Evolutionary conservation across 805 yeast species (phyloP).

Genomic region (Vanderwaltozyma polyspora): DNA sequence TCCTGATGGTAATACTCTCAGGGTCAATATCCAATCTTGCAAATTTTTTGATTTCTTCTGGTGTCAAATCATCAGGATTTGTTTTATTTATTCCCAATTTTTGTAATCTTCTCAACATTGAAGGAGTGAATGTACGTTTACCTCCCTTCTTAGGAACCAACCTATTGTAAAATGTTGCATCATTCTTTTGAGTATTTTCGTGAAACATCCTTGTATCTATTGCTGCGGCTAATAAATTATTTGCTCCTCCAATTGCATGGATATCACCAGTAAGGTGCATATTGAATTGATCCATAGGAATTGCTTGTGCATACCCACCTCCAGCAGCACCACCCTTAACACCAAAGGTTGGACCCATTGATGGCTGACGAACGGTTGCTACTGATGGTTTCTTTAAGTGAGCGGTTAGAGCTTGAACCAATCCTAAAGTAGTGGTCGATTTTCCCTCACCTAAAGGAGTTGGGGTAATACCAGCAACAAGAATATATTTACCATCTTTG

Average conservation of each 20-base stretch:
- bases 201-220: conserved; percentile 96
- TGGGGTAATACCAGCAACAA: conserved; percentile 96
- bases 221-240: conserved; percentile 89
- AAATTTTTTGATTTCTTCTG: conserved; percentile 61
- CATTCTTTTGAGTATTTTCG: conserved; percentile 72
- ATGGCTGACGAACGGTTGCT: conserved; percentile 95
- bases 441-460: conserved; percentile 98
- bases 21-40: conserved; percentile 86
- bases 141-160: conserved; percentile 83
- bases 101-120: conserved; percentile 63
- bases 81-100: conserved; percentile 76
- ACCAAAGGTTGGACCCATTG: conserved; percentile 98
- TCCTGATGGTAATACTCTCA: conserved; percentile 76
- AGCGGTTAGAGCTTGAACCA: conserved; percentile 94
- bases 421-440: conserved; percentile 90
- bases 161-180: conserved; percentile 69
- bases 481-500: conserved; percentile 72
- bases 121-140: conserved; percentile 60
- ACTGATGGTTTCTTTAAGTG: conserved; percentile 71
- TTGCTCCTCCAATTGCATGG: conserved; percentile 91
- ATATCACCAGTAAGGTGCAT: conserved; percentile 96
- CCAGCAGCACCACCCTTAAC: conserved; percentile 99
- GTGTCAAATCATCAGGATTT: conserved; percentile 68
- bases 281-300: conserved; percentile 98
- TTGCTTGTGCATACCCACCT: conserved; percentile 95